Conservation (phyloP, 257 asterid species). For the Nicotiana paniculata region DNA sequence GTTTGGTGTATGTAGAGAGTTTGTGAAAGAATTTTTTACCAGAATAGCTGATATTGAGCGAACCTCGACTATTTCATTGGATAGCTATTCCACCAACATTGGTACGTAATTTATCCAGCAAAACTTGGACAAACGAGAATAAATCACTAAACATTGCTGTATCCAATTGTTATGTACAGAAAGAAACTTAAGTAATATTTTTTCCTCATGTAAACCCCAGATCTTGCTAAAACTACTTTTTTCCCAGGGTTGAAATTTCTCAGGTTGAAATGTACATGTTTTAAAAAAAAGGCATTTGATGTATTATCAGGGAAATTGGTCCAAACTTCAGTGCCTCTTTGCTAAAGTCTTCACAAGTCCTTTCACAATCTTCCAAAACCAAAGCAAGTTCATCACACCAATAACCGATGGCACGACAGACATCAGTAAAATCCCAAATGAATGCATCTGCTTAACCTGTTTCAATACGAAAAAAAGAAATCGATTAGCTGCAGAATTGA, state of each 20-base stretch:
- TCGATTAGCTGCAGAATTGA: background rate
- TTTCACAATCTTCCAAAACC: constrained; percentile 67
- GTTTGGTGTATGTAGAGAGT: too few species aligned
- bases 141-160: background rate
- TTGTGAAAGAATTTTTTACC: too few species aligned
- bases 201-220: background rate
- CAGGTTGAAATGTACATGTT: background rate
- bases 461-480: background rate
- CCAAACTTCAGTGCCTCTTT: constrained; percentile 37
- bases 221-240: background rate
- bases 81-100: too few species aligned
- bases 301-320: background rate
- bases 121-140: too few species aligned
- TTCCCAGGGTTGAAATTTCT: constrained; percentile 36
- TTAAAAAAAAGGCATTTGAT: background rate
- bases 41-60: too few species aligned
- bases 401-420: constrained; percentile 34
- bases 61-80: too few species aligned
- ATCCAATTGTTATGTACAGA: background rate
- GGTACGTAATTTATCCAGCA: too few species aligned
- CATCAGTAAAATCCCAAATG: constrained; percentile 32
- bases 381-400: constrained; percentile 48
- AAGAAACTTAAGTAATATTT: background rate
- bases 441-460: constrained; percentile 56
- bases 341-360: constrained; percentile 59